Conservation (phyloP, 2,329 filamentous ascomycete species). For the Talaromyces verruculosus region DNA sequence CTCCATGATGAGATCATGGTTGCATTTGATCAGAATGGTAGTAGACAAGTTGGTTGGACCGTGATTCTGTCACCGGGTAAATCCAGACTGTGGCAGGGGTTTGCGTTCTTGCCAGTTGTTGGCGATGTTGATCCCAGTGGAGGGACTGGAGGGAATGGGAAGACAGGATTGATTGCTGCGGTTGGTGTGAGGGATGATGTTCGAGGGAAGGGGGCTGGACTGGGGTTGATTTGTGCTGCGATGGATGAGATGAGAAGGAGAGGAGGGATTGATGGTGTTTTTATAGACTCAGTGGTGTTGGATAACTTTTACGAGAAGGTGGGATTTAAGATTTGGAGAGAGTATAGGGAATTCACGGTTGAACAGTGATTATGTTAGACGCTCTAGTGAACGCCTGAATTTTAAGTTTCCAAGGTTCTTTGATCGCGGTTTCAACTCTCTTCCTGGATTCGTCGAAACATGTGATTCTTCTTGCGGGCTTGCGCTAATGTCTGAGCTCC, state of each 20-base stretch:
- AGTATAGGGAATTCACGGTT: conserved; percentile 2
- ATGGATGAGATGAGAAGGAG: conserved; percentile 20
- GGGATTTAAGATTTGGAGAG: conserved; percentile 13
- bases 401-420: no score
- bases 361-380: neutral
- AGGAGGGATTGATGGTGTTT: conserved; percentile 8
- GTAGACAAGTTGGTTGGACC: conserved; percentile 14
- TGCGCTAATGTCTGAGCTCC: neutral
- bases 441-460: no score
- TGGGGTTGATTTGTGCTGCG: conserved; percentile 15
- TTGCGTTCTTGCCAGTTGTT: conserved; percentile 14
- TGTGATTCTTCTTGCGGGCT: neutral
- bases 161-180: conserved; percentile 10
- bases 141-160: neutral
- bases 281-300: conserved; percentile 14
- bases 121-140: neutral
- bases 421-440: no score
- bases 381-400: neutral
- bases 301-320: conserved; percentile 16
- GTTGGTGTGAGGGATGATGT: conserved; percentile 15
- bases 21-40: conserved; percentile 9
- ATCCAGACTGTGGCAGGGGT: conserved; percentile 8
- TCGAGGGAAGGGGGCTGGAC: conserved; percentile 8
- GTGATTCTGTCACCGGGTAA: conserved; percentile 11
- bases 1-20: conserved; percentile 15